A percentile compares a stretch with the other conserved stretches of the same genome.
Conservation (phyloP, 805 yeast genomes). For the Kluyveromyces nonfermentans region DNA sequence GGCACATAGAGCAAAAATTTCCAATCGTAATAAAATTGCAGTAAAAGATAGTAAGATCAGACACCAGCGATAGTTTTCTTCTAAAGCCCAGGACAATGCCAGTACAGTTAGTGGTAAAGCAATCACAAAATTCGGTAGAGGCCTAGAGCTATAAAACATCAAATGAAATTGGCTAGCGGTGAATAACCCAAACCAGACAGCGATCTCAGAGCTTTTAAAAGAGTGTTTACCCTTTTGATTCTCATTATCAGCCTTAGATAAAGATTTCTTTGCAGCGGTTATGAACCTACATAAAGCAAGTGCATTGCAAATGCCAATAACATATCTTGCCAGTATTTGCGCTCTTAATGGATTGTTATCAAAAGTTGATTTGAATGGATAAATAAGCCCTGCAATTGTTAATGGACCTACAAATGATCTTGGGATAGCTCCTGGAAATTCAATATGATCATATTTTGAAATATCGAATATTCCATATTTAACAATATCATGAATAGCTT, state of each 20-base stretch:
- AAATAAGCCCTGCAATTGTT: constrained; percentile 38
- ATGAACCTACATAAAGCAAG: constrained; percentile 3
- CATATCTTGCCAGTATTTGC: constrained; percentile 47
- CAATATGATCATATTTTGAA: constrained; percentile 55
- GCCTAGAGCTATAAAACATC: constrained; percentile 69
- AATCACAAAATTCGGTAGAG: constrained; percentile 75
- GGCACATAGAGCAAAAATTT: constrained; percentile 47
- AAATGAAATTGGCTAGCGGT: constrained; percentile 68
- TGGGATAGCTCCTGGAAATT: constrained; percentile 86
- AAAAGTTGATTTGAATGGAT: constrained; percentile 25
- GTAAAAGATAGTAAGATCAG: constrained; percentile 49
- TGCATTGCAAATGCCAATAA: constrained; percentile 57
- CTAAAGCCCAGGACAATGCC: constrained; percentile 43
- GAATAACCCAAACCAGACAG: constrained; percentile 48
- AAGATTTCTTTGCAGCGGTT: constrained; percentile 5
- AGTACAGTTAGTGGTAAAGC: constrained; percentile 63
- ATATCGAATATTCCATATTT: constrained; percentile 44
- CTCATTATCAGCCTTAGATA: constrained; percentile 5
- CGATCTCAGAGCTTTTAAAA: neutral
- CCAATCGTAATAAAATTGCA: constrained; percentile 65
- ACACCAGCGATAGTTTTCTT: constrained; percentile 40
- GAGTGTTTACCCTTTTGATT: neutral
- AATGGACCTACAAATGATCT: constrained; percentile 72
- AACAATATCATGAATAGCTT: constrained; percentile 77
- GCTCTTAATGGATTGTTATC: constrained; percentile 36